A percentile compares a stretch with the other conserved stretches of the same genome.
Conservation (phyloP, 768 basidiomycete genomes). For the Ephemerocybe angulata region DNA sequence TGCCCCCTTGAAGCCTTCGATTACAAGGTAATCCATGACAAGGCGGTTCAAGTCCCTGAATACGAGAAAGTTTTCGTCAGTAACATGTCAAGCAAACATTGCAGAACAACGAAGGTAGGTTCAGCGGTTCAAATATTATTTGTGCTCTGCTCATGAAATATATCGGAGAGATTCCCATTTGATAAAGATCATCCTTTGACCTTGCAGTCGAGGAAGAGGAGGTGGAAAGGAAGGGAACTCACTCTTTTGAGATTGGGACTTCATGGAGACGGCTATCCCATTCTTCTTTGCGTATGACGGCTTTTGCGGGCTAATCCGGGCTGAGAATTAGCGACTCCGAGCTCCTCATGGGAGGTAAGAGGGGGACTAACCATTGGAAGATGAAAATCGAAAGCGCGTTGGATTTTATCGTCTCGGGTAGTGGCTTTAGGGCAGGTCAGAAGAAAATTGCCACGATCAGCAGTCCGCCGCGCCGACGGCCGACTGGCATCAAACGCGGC, state of each 20-base stretch:
- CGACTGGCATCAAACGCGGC: no score
- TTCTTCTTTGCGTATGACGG: constrained; percentile 68
- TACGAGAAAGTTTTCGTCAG: constrained; percentile 16
- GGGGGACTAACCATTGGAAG: constrained; percentile 32
- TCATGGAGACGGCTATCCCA: constrained; percentile 84
- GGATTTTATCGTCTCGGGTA: constrained; percentile 26
- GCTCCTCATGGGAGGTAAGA: constrained; percentile 7
- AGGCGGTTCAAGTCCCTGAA: constrained; percentile 88
- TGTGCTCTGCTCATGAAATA: constrained; percentile 56
- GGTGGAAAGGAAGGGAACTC: constrained; percentile 44
- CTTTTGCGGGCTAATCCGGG: constrained; percentile 44
- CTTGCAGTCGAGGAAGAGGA: constrained; percentile 11
- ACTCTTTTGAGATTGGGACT: constrained; percentile 85
- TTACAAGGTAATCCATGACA: constrained; percentile 96
- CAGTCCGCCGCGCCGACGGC: background rate
- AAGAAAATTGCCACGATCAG: background rate
- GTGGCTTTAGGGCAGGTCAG: constrained; percentile 33
- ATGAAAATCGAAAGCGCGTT: constrained; percentile 14
- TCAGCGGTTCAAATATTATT: constrained; percentile 91
- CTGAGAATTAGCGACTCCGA: constrained; percentile 1
- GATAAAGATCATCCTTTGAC: constrained; percentile 57
- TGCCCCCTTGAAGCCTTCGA: constrained; percentile 95
- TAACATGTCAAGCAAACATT: constrained; percentile 9
- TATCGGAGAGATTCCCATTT: constrained; percentile 99
- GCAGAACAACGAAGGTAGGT: constrained; percentile 20